Evolutionary conservation across 2,329 filamentous ascomycete genomes (phyloP).

Genomic region (Davidsoniella neocaledoniae): DNA sequence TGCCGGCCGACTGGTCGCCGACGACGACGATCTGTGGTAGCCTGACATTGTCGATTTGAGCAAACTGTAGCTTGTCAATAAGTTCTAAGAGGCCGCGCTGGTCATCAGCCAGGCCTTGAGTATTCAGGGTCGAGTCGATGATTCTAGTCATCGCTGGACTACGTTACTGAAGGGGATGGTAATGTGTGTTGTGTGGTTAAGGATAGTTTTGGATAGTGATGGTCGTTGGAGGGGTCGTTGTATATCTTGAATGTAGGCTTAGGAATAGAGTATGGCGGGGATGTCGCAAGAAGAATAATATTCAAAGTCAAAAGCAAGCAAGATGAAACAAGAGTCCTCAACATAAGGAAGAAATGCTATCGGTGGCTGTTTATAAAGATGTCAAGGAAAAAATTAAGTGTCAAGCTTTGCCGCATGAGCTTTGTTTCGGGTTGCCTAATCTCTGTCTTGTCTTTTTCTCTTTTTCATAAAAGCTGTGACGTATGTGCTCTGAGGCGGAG

Average conservation of each 20-base stretch:
- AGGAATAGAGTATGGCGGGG: background rate
- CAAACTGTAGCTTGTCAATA: slow-evolving; percentile 37
- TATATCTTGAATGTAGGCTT: background rate
- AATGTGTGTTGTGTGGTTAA: background rate
- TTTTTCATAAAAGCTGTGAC: background rate
- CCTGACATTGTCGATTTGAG: slow-evolving; percentile 33
- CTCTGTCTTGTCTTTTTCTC: background rate
- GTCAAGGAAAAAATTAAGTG: too few species aligned
- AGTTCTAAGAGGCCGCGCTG: slow-evolving; percentile 40
- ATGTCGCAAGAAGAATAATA: background rate
- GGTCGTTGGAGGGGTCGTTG: background rate
- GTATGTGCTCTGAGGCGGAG: background rate
- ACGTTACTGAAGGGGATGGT: background rate
- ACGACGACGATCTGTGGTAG: slow-evolving; percentile 47
- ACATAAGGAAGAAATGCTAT: background rate
- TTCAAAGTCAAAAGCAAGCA: background rate
- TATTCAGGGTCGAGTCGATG: slow-evolving; percentile 31
- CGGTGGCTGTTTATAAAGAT: slow-evolving; percentile 3
- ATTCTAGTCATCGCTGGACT: slow-evolving; percentile 11
- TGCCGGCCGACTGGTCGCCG: slow-evolving; percentile 47
- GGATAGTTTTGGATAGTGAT: background rate
- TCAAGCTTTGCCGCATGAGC: too few species aligned
- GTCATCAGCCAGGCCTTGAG: slow-evolving; percentile 33
- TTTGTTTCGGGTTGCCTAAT: too few species aligned
- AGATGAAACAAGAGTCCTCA: background rate